Conservation (phyloP, 495 filamentous ascomycete genomes). For the Xylaria acuta region DNA sequence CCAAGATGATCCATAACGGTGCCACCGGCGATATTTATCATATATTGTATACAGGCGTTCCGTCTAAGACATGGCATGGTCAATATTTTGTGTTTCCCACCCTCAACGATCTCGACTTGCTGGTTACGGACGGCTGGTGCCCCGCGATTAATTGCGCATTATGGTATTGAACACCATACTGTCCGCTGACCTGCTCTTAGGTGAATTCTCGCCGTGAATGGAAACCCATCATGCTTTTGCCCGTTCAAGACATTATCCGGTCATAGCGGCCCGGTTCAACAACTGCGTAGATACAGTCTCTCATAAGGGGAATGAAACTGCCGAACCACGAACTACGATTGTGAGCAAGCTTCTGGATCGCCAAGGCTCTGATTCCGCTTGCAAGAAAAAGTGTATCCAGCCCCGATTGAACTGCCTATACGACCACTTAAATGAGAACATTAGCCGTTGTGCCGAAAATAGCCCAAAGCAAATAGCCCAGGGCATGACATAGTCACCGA, state of each 20-base stretch:
- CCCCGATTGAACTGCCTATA: not conserved
- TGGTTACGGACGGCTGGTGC: not conserved
- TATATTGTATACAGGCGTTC: not conserved
- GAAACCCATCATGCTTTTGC: not conserved
- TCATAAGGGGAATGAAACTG: conserved; percentile 10
- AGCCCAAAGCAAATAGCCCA: not conserved
- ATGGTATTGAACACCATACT: not conserved
- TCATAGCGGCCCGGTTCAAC: conserved; percentile 14
- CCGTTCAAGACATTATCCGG: conserved; percentile 21
- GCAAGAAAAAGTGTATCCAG: not conserved
- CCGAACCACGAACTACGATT: conserved; percentile 1
- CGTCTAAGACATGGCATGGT: conserved; percentile 11
- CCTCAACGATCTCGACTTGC: conserved; percentile 6
- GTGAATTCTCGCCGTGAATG: not conserved
- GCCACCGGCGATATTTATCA: not conserved
- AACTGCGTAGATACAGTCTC: not conserved
- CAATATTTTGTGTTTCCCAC: conserved; percentile 7
- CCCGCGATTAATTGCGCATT: conserved; percentile 14
- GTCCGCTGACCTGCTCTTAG: not conserved
- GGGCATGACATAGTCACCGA: not conserved
- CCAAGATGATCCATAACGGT: not conserved
- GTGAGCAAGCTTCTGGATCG: not conserved
- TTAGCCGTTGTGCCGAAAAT: conserved; percentile 4
- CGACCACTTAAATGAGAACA: conserved; percentile 5
- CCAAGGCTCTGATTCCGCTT: conserved; percentile 7